phyloP scores from a whole-genome alignment of 2,329 filamentous ascomycete genomes.

The Annulohypoxylon truncatum region DNA sequence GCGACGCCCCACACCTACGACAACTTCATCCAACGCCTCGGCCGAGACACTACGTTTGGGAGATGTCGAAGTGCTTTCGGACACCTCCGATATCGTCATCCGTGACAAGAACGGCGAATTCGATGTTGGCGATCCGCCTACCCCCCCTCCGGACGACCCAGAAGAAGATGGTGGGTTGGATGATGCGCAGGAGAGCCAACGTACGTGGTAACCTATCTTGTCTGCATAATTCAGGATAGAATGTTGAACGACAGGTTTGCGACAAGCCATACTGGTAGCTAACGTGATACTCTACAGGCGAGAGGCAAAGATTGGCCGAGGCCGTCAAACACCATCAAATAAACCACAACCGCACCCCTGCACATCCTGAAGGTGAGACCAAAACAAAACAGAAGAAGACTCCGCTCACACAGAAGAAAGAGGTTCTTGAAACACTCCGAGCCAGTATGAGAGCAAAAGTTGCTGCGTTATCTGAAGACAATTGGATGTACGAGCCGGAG shows the following conservation, averaged over 20 bases:
- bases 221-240: not conserved
- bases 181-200: slow-evolving; percentile 67
- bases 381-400: not conserved
- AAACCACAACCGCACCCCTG: slow-evolving; percentile 64
- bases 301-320: slow-evolving; percentile 70
- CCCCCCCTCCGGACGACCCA: slow-evolving; percentile 64
- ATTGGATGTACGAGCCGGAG: slow-evolving; percentile 90
- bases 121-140: slow-evolving; percentile 68
- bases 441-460: slow-evolving; percentile 79
- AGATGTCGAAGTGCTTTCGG: slow-evolving; percentile 56
- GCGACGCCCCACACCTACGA: slow-evolving; percentile 63
- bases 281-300: slow-evolving; percentile 55
- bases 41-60: slow-evolving; percentile 63
- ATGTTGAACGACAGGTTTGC: slow-evolving; percentile 22
- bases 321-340: slow-evolving; percentile 71
- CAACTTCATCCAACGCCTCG: slow-evolving; percentile 52
- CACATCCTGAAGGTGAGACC: slow-evolving; percentile 73
- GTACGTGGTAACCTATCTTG: slow-evolving; percentile 51
- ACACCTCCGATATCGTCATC: slow-evolving; percentile 68
- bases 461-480: slow-evolving; percentile 79
- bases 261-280: slow-evolving; percentile 41
- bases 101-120: slow-evolving; percentile 72
- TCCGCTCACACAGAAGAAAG: slow-evolving; percentile 50
- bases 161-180: slow-evolving; percentile 67
- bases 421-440: slow-evolving; percentile 76